These are phyloP conservation scores for Starmerella riodocensis DNA, from an alignment of 805 yeast species.

Conservation along the genomic window DNA sequence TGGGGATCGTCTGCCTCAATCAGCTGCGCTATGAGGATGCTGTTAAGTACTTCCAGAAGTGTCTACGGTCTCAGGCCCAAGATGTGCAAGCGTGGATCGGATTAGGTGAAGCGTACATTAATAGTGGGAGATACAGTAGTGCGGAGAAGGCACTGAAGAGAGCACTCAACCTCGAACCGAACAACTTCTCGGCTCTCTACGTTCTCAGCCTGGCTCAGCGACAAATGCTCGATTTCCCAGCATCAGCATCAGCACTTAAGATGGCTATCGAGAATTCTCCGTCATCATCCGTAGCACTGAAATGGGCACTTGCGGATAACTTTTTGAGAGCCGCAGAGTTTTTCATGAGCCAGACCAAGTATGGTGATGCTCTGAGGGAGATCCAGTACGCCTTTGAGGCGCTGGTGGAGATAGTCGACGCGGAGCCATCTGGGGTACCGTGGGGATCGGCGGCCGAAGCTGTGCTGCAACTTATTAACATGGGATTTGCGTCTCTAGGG, in stretches of 20 bases:
- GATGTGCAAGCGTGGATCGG: constrained; percentile 86
- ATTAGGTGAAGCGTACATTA: constrained; percentile 86
- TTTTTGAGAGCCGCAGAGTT: constrained; percentile 34
- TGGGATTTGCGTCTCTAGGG: constrained; percentile 4
- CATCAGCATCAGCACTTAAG: constrained; percentile 39
- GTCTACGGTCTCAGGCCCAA: constrained; percentile 50
- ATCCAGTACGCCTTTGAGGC: constrained; percentile 37
- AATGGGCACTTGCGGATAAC: constrained; percentile 37
- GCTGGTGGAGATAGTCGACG: constrained; percentile 27
- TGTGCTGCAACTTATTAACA: neutral
- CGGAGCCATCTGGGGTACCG: neutral
- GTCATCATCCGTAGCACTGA: constrained; percentile 36
- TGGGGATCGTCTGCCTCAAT: constrained; percentile 69
- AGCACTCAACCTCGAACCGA: constrained; percentile 42
- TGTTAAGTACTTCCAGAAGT: constrained; percentile 77
- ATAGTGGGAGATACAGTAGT: constrained; percentile 77
- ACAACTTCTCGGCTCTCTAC: constrained; percentile 50
- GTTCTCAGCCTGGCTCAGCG: constrained; percentile 54
- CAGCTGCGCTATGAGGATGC: constrained; percentile 62
- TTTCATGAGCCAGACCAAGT: constrained; percentile 46
- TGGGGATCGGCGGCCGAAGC: constrained; percentile 8
- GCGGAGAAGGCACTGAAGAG: constrained; percentile 68
- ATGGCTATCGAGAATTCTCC: constrained; percentile 13
- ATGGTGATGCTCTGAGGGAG: constrained; percentile 46
- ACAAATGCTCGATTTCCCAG: constrained; percentile 51